phyloP scores from a whole-genome alignment of 305 asterid genomes.

The Fraxinus angustifolia region DNA sequence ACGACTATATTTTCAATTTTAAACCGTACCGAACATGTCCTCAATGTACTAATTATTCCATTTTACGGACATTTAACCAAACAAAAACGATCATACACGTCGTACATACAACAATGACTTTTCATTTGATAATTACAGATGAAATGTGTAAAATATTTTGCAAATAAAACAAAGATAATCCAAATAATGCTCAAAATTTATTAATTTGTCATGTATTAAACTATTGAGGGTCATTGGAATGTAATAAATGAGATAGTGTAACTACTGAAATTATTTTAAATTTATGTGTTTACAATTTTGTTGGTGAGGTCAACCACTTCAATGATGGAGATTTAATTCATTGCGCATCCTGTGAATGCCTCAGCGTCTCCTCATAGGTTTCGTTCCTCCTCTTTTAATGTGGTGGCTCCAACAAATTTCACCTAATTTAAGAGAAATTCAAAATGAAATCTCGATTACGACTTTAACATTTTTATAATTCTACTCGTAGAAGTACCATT shows the following conservation, averaged over 20 bases:
- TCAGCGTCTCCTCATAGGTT: not conserved
- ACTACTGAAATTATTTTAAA: not conserved
- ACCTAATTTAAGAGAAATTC: not conserved
- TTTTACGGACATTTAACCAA: not conserved
- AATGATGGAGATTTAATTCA: not conserved
- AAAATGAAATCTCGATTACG: not conserved
- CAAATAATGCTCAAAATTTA: no score
- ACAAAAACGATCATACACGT: not conserved
- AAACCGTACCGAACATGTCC: no score
- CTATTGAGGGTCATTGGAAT: not conserved
- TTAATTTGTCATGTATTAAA: no score
- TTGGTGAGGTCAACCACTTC: conserved; percentile 11
- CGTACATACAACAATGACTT: not conserved
- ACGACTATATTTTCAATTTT: no score
- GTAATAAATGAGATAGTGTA: not conserved
- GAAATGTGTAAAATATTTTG: not conserved
- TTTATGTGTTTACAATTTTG: not conserved
- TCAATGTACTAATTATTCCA: not conserved
- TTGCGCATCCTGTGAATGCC: conserved; percentile 15
- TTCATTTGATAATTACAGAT: not conserved
- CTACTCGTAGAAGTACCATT: no score
- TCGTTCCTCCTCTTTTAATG: not conserved
- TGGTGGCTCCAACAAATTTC: not conserved
- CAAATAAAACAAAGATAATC: no score
- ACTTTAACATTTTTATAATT: not conserved